Evolutionary conservation across 192 early-diverging fungal species (phyloP), one percentile per base, ranked within the genome.

Genomic region (Entomortierella parvispora): DNA sequence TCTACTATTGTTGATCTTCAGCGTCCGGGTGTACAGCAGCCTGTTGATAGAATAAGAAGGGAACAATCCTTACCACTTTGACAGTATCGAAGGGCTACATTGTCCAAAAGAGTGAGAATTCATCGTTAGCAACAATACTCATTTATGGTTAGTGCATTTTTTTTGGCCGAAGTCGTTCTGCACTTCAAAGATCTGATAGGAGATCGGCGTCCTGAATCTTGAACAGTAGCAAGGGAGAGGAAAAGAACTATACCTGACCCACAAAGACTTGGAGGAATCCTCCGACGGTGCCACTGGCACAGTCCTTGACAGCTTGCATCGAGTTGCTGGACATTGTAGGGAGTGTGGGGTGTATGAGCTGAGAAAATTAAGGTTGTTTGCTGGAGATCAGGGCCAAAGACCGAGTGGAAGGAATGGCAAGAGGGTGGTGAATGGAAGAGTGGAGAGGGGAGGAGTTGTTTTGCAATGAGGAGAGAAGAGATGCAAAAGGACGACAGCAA

Each of bases 251-350:
- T 82, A 84, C 85, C 74, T 87, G 92, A 23, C 92, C 92, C 49
- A 86, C 85, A 79, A 93, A 83, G 49, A 94, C 92, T 65, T 94
- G 92, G 25, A 88, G 77, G 33, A 94, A 89, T 55, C 92, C 92
- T 62, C 91, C 92, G 18, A 90, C 83, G 7, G 91, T 90, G 20
- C 92, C 92, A 22, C 90, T 91, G 18, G 85, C 42, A 69, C 90
- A 92, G 81, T 94, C 92, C 77, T 91, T 94, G 61, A 89, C 82
- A 50, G 90, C 88, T 63, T 83, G 83, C 74, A 81, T 78, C 49
- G 84, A 79, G 43, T 84, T 85, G 49, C 63, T 54, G 15, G 69
- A 71, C 72, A 77, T 77, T 43, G 46, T 68, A 22, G 50, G 25
- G 50, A 49, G 28, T 37, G 40, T 42, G n/a, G 3, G 46, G 31